Conservation (phyloP, 2,329 filamentous ascomycete species). For the Neodidymelliopsis sp. region DNA sequence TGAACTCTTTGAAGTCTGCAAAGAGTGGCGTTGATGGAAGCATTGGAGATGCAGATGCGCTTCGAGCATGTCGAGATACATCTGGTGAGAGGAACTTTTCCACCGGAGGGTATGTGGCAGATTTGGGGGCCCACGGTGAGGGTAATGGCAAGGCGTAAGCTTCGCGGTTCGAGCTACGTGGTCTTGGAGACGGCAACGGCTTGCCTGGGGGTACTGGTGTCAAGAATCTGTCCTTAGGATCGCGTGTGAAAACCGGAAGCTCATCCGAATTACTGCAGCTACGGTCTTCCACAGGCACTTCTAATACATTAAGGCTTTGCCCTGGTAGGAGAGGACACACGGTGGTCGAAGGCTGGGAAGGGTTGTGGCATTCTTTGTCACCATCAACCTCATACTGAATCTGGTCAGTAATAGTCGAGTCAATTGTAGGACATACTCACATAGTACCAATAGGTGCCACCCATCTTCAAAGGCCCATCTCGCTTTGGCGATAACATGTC, state of each 20-base stretch:
- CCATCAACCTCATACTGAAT: slow-evolving; percentile 84
- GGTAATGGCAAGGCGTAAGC: slow-evolving; percentile 29
- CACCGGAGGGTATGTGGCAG: slow-evolving; percentile 39
- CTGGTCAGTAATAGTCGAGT: slow-evolving; percentile 20
- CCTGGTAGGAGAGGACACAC: slow-evolving; percentile 86
- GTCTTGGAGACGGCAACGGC: slow-evolving; percentile 27
- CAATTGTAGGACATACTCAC: slow-evolving; percentile 60
- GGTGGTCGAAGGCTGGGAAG: slow-evolving; percentile 75
- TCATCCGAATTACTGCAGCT: slow-evolving; percentile 71
- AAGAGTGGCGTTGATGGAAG: slow-evolving; percentile 39
- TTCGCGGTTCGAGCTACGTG: slow-evolving; percentile 26
- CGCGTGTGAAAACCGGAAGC: slow-evolving; percentile 76
- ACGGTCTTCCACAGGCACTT: slow-evolving; percentile 73
- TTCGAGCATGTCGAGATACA: slow-evolving; percentile 37
- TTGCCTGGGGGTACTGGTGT: slow-evolving; percentile 65
- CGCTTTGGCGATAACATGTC: slow-evolving; percentile 63
- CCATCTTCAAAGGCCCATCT: slow-evolving; percentile 87
- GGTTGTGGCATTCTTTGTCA: slow-evolving; percentile 78
- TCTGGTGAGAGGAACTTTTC: slow-evolving; percentile 33
- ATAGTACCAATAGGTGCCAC: slow-evolving; percentile 94
- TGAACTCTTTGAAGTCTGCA: slow-evolving; percentile 41
- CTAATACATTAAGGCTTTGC: slow-evolving; percentile 83
- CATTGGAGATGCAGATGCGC: slow-evolving; percentile 41
- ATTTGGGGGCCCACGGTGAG: slow-evolving; percentile 34
- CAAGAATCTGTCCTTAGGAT: slow-evolving; percentile 78